A percentile compares a stretch with the other conserved stretches of the same genome.
phyloP scores from a whole-genome alignment of 176 grass and related monocot genomes.

The Bromus sterilis region DNA sequence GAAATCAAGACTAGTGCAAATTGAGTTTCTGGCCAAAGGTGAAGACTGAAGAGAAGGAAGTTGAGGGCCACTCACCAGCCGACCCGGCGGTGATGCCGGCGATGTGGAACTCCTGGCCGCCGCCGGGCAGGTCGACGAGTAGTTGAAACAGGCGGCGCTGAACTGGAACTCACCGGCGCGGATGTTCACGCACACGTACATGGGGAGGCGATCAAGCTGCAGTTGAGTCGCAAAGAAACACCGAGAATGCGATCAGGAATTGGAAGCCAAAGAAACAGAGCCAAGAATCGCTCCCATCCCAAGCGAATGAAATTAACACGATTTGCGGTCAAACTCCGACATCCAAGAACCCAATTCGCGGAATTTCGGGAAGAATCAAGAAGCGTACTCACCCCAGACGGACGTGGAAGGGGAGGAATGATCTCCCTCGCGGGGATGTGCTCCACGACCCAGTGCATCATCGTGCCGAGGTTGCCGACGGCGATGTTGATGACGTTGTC shows the following conservation, averaged over 20 bases:
- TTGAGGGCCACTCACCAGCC: background rate
- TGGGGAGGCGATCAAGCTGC: background rate
- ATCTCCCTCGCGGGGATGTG: background rate
- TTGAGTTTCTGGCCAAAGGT: too few relatives aligned
- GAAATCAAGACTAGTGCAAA: background rate
- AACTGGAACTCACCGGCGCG: background rate
- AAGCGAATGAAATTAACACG: background rate
- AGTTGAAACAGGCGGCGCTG: background rate
- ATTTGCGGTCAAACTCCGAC: background rate
- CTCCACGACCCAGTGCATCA: constrained; percentile 5
- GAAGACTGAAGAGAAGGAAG: background rate
- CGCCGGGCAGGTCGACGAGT: background rate
- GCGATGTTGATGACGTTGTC: too few relatives aligned
- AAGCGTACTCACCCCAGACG: background rate
- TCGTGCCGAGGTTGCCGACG: background rate
- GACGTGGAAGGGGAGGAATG: background rate
- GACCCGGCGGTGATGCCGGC: background rate
- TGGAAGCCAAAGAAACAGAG: background rate
- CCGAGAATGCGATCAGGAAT: background rate
- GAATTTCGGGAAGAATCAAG: background rate
- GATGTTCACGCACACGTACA: background rate
- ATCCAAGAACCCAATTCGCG: too few relatives aligned
- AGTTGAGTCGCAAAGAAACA: background rate
- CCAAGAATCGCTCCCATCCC: background rate
- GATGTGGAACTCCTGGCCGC: background rate